Percentiles rank a stretch among this genome's conserved stretches.
phyloP scores from a whole-genome alignment of 2,329 filamentous ascomycete genomes.

The Eutypa lata region DNA sequence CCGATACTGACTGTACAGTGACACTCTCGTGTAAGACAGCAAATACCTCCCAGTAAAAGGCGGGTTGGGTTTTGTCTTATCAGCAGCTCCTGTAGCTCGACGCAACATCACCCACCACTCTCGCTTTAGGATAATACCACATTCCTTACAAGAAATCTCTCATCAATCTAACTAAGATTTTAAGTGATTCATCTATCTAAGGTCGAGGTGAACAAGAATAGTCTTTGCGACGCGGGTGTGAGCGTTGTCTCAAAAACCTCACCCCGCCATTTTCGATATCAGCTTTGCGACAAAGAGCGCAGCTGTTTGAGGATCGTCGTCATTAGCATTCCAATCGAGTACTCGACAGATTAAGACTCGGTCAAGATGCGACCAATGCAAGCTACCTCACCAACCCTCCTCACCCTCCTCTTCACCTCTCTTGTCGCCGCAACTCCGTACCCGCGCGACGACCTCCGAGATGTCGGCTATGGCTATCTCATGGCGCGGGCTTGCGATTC shows the following conservation, averaged over 20 bases:
- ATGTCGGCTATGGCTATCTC: conserved; percentile 48
- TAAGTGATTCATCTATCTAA: background rate
- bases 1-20: background rate
- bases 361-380: conserved; percentile 34
- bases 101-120: background rate
- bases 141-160: background rate
- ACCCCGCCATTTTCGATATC: background rate
- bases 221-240: background rate
- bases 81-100: background rate
- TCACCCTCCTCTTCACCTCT: conserved; percentile 38
- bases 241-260: background rate
- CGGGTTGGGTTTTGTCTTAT: background rate
- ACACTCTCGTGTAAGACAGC: background rate
- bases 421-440: conserved; percentile 44
- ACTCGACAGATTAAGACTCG: background rate
- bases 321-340: background rate
- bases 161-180: background rate
- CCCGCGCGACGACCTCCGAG: conserved; percentile 47
- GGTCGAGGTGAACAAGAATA: background rate
- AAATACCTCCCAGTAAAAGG: background rate
- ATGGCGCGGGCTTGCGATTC: conserved; percentile 46
- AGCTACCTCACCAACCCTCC: conserved; percentile 21
- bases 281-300: no score
- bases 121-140: background rate
- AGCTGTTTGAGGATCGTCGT: background rate